Conservation (phyloP, 2,329 filamentous ascomycete species). For the Phyllosticta capitalensis region DNA sequence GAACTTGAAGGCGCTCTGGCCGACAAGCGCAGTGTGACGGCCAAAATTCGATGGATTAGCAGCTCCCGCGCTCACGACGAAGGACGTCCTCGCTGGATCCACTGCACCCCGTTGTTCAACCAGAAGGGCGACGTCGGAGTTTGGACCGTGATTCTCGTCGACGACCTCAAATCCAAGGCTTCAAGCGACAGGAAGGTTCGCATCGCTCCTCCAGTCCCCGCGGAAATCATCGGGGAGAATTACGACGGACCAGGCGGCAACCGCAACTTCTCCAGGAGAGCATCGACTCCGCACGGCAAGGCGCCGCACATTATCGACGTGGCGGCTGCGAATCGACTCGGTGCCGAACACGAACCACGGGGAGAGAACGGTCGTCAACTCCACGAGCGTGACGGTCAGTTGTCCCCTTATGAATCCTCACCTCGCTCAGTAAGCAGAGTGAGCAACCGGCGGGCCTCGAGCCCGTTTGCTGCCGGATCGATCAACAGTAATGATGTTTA, state of each 20-base stretch:
- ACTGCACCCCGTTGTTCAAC: slow-evolving; percentile 64
- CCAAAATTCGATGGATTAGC: slow-evolving; percentile 60
- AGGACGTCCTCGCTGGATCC: slow-evolving; percentile 63
- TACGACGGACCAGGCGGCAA: neutral
- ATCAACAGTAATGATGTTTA: neutral
- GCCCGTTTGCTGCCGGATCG: neutral
- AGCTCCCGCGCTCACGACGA: slow-evolving; percentile 34
- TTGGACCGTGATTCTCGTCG: slow-evolving; percentile 69
- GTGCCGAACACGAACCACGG: neutral
- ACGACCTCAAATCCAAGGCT: slow-evolving; percentile 40
- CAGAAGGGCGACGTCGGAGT: slow-evolving; percentile 60
- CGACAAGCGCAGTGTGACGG: slow-evolving; percentile 61
- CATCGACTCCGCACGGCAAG: neutral
- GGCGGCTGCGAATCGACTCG: neutral
- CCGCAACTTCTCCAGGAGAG: neutral
- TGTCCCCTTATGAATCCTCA: neutral
- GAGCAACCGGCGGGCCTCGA: neutral
- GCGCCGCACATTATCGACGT: neutral
- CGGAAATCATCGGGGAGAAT: neutral
- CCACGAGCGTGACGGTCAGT: neutral
- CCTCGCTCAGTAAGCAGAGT: neutral
- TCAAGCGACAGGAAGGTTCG: neutral
- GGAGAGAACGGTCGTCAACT: neutral
- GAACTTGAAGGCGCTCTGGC: slow-evolving; percentile 52
- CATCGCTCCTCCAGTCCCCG: slow-evolving; percentile 4